Evolutionary conservation across 2,329 filamentous ascomycete species (phyloP), one percentile per base, ranked within the genome.

Genomic region (Massarina eburnea): DNA sequence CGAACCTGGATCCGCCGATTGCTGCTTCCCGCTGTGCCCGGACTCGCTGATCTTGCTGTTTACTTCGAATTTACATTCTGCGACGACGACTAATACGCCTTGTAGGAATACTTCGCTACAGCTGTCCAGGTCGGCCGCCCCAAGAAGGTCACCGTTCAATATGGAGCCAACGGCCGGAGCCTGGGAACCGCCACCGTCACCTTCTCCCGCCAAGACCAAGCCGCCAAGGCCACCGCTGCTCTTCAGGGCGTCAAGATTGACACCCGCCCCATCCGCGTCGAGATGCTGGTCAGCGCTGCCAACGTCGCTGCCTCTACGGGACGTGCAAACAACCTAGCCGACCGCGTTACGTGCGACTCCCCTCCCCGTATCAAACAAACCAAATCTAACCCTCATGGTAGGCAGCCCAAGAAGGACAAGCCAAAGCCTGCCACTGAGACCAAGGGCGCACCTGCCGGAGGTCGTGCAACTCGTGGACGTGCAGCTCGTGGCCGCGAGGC

Each of bases 61-160:
- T 32, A 51, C 22, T 43, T 53, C 50, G 52, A 64, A 66, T 64
- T 57, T 54, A 35, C 69, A 40, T 41, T 49, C 42, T 61, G 48
- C 49, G 41, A 64, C 58, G 59, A 61, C 75, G 66, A 88, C 87
- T 90, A 83, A 90, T 85, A 73, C 76, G 71, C 66, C 67, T 73
- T 77, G 78, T 90, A 99, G 94, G 94, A 99, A 77, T 99, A 97
- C 75, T 97, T 99, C 73, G 76, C 80, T 67, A 86, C 89, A 68
- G 87, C 89, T 62, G 84, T 96, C 72, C 90, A 90, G 58, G 85
- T 96, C 71, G 92, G 91, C 59, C 83, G 88, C 54, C 89, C 97
- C 74, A 96, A 95, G 81, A 87, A 82, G 73, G 89, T 95, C 55
- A 85, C 94, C 61, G 80, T 99, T 62, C 90, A 89, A 41, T 99